Base-by-base conservation (phyloP, 768 basidiomycete species). In the Hebeloma cylindrosporum region DNA sequence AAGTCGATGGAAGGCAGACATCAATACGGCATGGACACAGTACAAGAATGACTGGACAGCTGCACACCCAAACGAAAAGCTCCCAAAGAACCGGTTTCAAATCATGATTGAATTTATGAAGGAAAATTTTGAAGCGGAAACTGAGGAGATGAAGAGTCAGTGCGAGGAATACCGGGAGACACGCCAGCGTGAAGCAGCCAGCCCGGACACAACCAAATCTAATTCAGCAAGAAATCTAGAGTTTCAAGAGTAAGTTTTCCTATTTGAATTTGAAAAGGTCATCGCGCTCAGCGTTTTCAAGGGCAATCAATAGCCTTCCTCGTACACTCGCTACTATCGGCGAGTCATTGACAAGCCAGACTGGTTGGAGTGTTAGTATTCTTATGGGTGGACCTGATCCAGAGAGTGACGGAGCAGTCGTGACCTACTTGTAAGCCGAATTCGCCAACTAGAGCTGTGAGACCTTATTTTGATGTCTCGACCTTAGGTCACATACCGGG, bases 21-120 rank as follows among this genome's bases (percentile, higher is more conserved):
- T 50, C 8, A 27, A 50, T 4, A 8, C 18, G 5, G 26, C 33
- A 16, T 50, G 32, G 25, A 7, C 3, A 7, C n/a, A 32, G 1
- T 34, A 40, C 14, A 9, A 9, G 22, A 10, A 26, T 6, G 14
- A 18, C 1, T 45, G 49, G 43, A 40, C 16, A 13, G 28, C 8
- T 5, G 16, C 16, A 13, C 6, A 45, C 38, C 10, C n/a, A 7
- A 40, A 34, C 9, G 14, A 40, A 23, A 30, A 20, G 11, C 0
- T 25, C 10, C 13, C 16, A 5, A 29, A 5, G 35, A 37, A n/a
- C 2, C 40, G 28, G 2, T 38, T 48, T 11, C 11, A 4, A 10
- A 36, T 48, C 40, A 42, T 33, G 40, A 48, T 36, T 21, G 20
- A 22, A 4, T 48, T 48, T 11, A 48, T 48, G 21, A 42, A 43